phyloP scores from a whole-genome alignment of 2,329 filamentous ascomycete species.

The Thielaviopsis euricoi region DNA sequence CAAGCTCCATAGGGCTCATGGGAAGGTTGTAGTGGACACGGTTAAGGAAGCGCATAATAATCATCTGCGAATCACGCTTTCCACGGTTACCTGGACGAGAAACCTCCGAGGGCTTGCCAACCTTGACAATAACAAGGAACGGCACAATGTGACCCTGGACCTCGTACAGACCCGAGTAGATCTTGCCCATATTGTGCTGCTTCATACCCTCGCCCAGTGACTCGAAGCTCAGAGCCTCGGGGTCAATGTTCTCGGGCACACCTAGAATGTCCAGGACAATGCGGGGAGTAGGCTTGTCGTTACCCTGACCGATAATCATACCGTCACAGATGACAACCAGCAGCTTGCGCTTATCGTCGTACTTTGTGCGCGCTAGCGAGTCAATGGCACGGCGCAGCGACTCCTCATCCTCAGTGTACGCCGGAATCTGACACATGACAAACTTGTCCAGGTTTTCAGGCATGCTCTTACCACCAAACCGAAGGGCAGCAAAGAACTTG shows the following conservation, averaged over 20 bases:
- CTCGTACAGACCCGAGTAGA: conserved; percentile 95
- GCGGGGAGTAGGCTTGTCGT: conserved; percentile 84
- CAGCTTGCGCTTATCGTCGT: conserved; percentile 96
- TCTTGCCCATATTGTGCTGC: conserved; percentile 94
- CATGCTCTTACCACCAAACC: conserved; percentile 79
- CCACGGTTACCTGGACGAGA: conserved; percentile 93
- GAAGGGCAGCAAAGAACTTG: conserved; percentile 92
- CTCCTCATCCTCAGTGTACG: conserved; percentile 96
- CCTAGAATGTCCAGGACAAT: conserved; percentile 96
- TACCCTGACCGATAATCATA: conserved; percentile 98
- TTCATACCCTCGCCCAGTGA: conserved; percentile 77
- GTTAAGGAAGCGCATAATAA: conserved; percentile 95
- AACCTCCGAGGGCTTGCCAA: conserved; percentile 84
- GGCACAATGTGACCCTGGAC: conserved; percentile 95
- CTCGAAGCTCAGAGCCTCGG: conserved; percentile 91
- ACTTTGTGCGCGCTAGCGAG: conserved; percentile 85
- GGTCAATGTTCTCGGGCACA: conserved; percentile 83
- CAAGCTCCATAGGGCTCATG: conserved; percentile 90
- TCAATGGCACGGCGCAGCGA: conserved; percentile 93
- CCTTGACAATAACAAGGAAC: conserved; percentile 89
- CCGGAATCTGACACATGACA: conserved; percentile 91
- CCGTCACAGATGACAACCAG: conserved; percentile 87
- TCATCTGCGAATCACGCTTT: conserved; percentile 93
- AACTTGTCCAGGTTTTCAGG: conserved; percentile 98
- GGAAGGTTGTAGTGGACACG: conserved; percentile 85